Base-by-base conservation (phyloP, 768 basidiomycete species). In the Calocybe cyanea region DNA sequence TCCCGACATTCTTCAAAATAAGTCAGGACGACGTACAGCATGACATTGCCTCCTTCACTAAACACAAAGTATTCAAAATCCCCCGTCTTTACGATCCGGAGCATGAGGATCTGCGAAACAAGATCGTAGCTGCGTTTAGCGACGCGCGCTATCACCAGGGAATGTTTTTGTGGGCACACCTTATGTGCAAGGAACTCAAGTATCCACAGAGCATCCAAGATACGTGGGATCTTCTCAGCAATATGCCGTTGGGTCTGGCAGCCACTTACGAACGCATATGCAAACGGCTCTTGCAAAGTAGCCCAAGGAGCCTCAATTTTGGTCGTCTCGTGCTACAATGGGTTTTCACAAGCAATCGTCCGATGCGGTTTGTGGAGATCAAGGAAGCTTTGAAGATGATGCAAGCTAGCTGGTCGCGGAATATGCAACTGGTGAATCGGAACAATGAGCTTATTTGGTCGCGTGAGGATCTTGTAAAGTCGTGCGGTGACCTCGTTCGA, bases 351-450 rank as follows among this genome's bases (percentile, higher is more conserved):
- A 45, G 43, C 28, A 45, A 24, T 25, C 33, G 43, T 8, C 43
- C 43, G 11, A 33, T 45, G 33, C 43, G 34, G 15, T 45, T 45
- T 33, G 43, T 35, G 10, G 43, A 45, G 18, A 24, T 45, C 1
- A 35, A 45, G 23, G 32, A 45, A 25, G 43, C 43, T 2, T 18
- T 45, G 8, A 35, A 45, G 23, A 28, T 24, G 7, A 45, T 45
- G 43, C 32, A 24, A 37, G 5, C 43, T 34, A n/a, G n/a, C n/a
- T n/a, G n/a, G n/a, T n/a, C n/a, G n/a, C n/a, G n/a, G n/a, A n/a
- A n/a, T n/a, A n/a, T n/a, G n/a, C n/a, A n/a, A n/a, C n/a, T n/a
- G n/a, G n/a, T n/a, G n/a, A n/a, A n/a, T n/a, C n/a, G n/a, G n/a
- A n/a, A n/a, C n/a, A n/a, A n/a, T n/a, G n/a, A n/a, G n/a, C n/a